A percentile compares a stretch with the other conserved stretches of the same genome.
Conservation (phyloP, 345 rosid species). For the Arabis alpina region DNA sequence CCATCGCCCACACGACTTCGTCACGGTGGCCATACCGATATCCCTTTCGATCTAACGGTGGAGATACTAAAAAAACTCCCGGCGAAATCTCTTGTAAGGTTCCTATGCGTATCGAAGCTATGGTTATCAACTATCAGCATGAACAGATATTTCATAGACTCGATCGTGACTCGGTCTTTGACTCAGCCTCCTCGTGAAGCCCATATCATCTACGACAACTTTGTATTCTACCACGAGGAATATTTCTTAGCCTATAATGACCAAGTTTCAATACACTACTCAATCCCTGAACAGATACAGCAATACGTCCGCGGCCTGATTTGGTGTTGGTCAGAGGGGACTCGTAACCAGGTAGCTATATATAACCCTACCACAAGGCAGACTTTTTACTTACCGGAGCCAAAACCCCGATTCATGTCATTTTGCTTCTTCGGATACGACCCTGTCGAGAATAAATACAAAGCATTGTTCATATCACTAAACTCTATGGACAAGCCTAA, state of each 20-base stretch:
- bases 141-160: slow-evolving; percentile 9
- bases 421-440: slow-evolving; percentile 16
- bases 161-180: slow-evolving; percentile 2
- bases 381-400: slow-evolving; percentile 1
- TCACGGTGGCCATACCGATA: background rate
- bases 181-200: background rate
- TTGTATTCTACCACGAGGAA: background rate
- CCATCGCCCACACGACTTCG: background rate
- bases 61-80: slow-evolving; percentile 13
- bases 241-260: background rate
- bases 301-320: slow-evolving; percentile 11
- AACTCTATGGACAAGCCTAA: background rate
- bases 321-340: background rate
- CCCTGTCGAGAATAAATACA: slow-evolving; percentile 21
- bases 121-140: background rate
- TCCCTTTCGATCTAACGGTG: slow-evolving; percentile 3
- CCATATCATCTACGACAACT: background rate
- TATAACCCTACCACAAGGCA: slow-evolving; percentile 20
- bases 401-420: too few species aligned
- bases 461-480: background rate
- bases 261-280: too few species aligned
- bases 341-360: background rate
- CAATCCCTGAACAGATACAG: too few species aligned
- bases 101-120: background rate
- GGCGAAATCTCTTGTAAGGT: background rate